Evolutionary conservation across 768 basidiomycete species (phyloP).

Genomic region (Amanita molliuscula): DNA sequence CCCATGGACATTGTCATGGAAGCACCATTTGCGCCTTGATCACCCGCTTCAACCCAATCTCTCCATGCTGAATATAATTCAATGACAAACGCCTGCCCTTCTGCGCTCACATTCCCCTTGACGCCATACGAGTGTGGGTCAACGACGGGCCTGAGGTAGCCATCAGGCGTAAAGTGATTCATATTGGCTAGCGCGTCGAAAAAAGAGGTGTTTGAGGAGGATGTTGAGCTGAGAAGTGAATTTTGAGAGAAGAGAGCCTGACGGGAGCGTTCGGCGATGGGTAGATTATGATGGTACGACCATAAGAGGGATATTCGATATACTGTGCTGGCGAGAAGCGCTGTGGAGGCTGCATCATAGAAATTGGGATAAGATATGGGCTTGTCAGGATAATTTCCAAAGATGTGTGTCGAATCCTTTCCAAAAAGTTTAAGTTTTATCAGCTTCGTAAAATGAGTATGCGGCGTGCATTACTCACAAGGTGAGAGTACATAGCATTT

Average conservation of each 20-base stretch:
- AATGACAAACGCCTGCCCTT: slow-evolving; percentile 73
- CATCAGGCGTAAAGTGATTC: slow-evolving; percentile 42
- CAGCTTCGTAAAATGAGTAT: background rate
- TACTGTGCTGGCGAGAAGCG: slow-evolving; percentile 66
- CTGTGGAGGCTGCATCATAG: slow-evolving; percentile 62
- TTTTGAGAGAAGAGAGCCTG: slow-evolving; percentile 21
- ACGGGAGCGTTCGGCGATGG: slow-evolving; percentile 48
- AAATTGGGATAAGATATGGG: slow-evolving; percentile 39
- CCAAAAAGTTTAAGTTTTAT: background rate
- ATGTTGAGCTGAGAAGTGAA: slow-evolving; percentile 3
- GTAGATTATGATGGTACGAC: slow-evolving; percentile 37
- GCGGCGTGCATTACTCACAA: slow-evolving; percentile 29
- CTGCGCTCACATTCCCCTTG: slow-evolving; percentile 50
- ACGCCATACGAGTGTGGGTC: slow-evolving; percentile 48
- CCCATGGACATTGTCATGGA: background rate
- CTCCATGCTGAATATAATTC: slow-evolving; percentile 65
- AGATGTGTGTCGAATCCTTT: slow-evolving; percentile 40
- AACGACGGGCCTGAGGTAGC: slow-evolving; percentile 69
- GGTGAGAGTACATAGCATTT: slow-evolving; percentile 49
- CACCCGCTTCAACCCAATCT: slow-evolving; percentile 58
- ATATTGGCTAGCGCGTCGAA: slow-evolving; percentile 13
- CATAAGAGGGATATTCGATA: slow-evolving; percentile 58
- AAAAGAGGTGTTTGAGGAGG: slow-evolving; percentile 10
- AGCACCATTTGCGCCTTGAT: slow-evolving; percentile 37
- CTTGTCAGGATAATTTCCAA: slow-evolving; percentile 62